Conservation (phyloP, 1,284 basidiomycete species). For the Cryptococcus jaspeensis region DNA sequence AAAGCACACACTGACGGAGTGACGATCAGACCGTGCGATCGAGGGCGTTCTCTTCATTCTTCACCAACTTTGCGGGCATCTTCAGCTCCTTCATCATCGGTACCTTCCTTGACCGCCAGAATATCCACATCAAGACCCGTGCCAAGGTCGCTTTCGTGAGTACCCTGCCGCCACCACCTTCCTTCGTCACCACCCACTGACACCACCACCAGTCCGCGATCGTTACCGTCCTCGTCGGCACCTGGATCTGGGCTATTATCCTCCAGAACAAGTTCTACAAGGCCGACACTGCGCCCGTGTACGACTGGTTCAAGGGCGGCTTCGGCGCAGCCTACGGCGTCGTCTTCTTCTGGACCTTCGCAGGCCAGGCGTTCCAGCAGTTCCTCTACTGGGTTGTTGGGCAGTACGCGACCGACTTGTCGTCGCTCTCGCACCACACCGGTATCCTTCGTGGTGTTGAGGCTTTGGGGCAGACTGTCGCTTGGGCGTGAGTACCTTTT, state of each 20-base stretch:
- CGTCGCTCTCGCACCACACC: constrained; percentile 20
- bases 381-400: constrained; percentile 33
- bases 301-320: constrained; percentile 29
- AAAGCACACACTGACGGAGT: neutral
- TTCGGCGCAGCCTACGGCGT: constrained; percentile 26
- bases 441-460: constrained; percentile 32
- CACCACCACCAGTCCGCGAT: constrained; percentile 14
- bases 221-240: constrained; percentile 24
- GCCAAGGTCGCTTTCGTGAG: constrained; percentile 29
- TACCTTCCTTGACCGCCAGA: constrained; percentile 29
- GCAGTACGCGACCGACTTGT: constrained; percentile 28
- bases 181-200: neutral
- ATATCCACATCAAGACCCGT: constrained; percentile 26
- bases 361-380: constrained; percentile 32
- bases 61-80: constrained; percentile 36
- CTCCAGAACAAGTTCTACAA: constrained; percentile 28
- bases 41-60: constrained; percentile 36
- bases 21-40: constrained; percentile 30
- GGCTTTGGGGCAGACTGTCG: constrained; percentile 30
- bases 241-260: constrained; percentile 36
- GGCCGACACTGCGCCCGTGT: constrained; percentile 12
- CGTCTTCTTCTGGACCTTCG: constrained; percentile 31
- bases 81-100: constrained; percentile 32
- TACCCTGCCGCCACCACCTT: neutral
- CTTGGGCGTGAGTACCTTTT: constrained; percentile 29